phyloP scores from a whole-genome alignment of 106 monocot genomes.

The Dendrobium officinale region DNA sequence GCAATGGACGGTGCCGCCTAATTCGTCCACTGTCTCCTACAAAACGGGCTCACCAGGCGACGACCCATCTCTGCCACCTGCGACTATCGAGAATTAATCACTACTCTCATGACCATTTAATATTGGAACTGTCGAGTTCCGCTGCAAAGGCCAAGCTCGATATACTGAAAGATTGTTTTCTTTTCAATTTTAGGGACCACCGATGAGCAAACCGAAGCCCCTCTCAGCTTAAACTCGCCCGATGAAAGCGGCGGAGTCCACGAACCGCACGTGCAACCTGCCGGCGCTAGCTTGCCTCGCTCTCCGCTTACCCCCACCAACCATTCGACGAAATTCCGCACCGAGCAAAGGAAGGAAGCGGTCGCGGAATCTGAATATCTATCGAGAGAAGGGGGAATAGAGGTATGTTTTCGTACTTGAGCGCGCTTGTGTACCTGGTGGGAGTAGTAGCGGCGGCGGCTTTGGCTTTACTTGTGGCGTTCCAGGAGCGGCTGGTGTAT shows the following conservation, averaged over 20 bases:
- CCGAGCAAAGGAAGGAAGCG: background rate
- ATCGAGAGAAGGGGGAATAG: background rate
- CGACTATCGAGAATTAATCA: background rate
- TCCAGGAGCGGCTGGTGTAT: conserved; percentile 87
- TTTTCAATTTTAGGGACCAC: background rate
- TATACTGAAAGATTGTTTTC: background rate
- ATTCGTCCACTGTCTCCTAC: background rate
- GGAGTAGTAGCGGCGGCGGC: conserved; percentile 53
- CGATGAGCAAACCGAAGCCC: too few relatives aligned
- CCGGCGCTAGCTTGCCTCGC: background rate
- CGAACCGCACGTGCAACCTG: background rate
- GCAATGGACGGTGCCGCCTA: background rate
- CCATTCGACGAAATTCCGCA: background rate
- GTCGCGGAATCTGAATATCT: background rate
- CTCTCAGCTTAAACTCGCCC: too few relatives aligned
- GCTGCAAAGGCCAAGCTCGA: background rate
- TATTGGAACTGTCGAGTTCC: background rate
- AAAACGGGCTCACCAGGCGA: background rate
- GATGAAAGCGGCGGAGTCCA: conserved; percentile 3
- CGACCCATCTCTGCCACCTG: background rate
- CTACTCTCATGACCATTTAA: background rate
- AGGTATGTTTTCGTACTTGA: conserved; percentile 49
- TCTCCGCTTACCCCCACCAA: background rate
- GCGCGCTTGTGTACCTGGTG: conserved; percentile 39
- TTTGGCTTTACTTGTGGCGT: conserved; percentile 63